Evolutionary conservation across 257 asterid species (phyloP), one percentile per base, ranked within the genome.

Genomic region (Plantago major): DNA sequence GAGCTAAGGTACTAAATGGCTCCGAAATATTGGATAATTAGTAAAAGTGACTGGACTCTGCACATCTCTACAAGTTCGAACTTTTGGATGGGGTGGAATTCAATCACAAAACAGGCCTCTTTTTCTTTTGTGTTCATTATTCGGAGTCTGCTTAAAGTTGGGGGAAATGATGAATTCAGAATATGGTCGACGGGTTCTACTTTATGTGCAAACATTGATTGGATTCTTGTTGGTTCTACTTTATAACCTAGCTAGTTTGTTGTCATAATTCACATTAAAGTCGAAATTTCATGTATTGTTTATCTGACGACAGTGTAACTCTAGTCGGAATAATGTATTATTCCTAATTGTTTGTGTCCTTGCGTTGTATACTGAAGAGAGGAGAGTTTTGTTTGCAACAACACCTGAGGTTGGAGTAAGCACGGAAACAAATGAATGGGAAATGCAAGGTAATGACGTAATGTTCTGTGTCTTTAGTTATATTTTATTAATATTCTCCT

Each of bases 371-470:
- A 68, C 66, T 65, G 75, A 74, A 86, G 97, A 80, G 64, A 47
- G 57, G 30, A 79, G 73, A 68, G 75, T 63, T 55, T 60, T 70
- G 72, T 73, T 73, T 54, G 92, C 98, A 40, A 76, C 94, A 40
- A 76, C 94, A 16, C 82, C 94, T 54, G 95, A 88, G 68, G 83
- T 55, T 11, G 91, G 81, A 71, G 76, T 79, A 17, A 81, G 80
- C 71, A 42, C 84, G 26, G 92, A 82, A 72, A 75, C 86, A 53
- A 80, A 78, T 64, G 95, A 91, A 79, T 91, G 96, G 98, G 94
- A 84, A 47, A 73, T 89, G 83, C 98, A 88, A 86, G 98, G 98
- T 86, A 71, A 30, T 30, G 60, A 86, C 96, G 98, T 86, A 71
- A 30, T 30, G 60, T 49, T 28, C 43, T 26, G 42, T 22, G 6